Evolutionary conservation across 805 yeast species (phyloP), one percentile per base, ranked within the genome.

Genomic region (Saccharomycopsis fibuligera): DNA sequence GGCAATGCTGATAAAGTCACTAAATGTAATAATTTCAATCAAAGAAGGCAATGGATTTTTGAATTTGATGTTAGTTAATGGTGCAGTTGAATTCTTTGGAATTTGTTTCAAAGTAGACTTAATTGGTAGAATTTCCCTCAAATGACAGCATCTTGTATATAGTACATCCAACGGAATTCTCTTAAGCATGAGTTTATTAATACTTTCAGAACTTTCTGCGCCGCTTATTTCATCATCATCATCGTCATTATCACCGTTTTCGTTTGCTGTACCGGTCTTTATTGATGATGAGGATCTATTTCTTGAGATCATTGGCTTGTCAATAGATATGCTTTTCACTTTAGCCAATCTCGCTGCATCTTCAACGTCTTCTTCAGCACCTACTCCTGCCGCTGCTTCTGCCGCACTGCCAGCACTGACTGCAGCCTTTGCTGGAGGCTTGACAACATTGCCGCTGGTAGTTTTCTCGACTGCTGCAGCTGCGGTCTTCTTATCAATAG

Each of bases 131-230:
- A 90, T 90, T 59, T 90, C 97, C 48, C 97, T 72, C 50, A 90
- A 68, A 63, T 90, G 97, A 62, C 97, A 90, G 63, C 97, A 91
- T 55, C 97, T 71, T 1, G 96, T 87, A 65, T 90, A 90, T 59
- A 91, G 72, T 41, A 79, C 74, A 57, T 87, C 96, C 40, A 83
- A 68, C 37, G 65, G 50, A 4, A 56, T 35, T 47, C 40, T 41
- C 17, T 27, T 35, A 4, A 10, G 16, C 54, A 53, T 53, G 23
- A 50, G 17, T 29, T 47, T 41, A 17, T 50, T 50, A 19, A 53
- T 49, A 12, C 30, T 25, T 21, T 39, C 39, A 2, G 49, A 21
- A 39, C 50, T 46, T 5, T 35, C 49, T 25, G 31, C 44, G 16
- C 23, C 44, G 5, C 14, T 9, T 22, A 30, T 16, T 16, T 38